A percentile compares a stretch with the other conserved stretches of the same genome.
Evolutionary conservation across 768 basidiomycete genomes (phyloP).

Genomic region (Russula emetica): DNA sequence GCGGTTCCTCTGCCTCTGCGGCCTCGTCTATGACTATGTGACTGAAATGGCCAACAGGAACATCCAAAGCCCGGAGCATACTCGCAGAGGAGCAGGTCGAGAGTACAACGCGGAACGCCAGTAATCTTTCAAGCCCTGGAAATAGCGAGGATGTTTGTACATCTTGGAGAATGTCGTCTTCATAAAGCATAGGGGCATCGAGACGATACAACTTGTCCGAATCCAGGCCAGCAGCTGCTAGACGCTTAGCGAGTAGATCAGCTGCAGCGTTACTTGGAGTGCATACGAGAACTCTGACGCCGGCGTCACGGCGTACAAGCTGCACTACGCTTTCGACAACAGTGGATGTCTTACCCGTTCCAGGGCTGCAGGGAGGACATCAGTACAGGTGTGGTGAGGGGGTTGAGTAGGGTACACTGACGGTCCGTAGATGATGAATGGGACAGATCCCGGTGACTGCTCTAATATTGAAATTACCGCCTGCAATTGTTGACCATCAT

Average conservation of each 20-base stretch:
- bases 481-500: conserved; percentile 46
- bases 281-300: conserved; percentile 35
- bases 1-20: conserved; percentile 59
- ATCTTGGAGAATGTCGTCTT: conserved; percentile 35
- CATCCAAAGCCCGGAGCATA: conserved; percentile 45
- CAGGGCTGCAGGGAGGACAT: conserved; percentile 33
- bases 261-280: conserved; percentile 38
- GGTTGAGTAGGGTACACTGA: conserved; percentile 33
- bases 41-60: conserved; percentile 51
- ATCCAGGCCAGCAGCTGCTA: conserved; percentile 25
- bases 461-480: conserved; percentile 45
- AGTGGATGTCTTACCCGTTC: conserved; percentile 40
- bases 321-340: conserved; percentile 39
- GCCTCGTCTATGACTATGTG: conserved; percentile 65
- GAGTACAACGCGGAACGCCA: conserved; percentile 48
- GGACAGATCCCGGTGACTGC: conserved; percentile 44
- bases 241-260: conserved; percentile 34
- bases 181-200: conserved; percentile 44
- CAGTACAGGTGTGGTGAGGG: not conserved
- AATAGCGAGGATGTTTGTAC: conserved; percentile 37
- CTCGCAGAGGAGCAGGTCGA: conserved; percentile 54
- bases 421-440: conserved; percentile 63
- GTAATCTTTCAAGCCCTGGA: conserved; percentile 38
- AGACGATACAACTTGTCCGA: conserved; percentile 46
- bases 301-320: conserved; percentile 30